Base-by-base conservation (phyloP, 257 asterid genomes). In the Linderniella brevidens region DNA sequence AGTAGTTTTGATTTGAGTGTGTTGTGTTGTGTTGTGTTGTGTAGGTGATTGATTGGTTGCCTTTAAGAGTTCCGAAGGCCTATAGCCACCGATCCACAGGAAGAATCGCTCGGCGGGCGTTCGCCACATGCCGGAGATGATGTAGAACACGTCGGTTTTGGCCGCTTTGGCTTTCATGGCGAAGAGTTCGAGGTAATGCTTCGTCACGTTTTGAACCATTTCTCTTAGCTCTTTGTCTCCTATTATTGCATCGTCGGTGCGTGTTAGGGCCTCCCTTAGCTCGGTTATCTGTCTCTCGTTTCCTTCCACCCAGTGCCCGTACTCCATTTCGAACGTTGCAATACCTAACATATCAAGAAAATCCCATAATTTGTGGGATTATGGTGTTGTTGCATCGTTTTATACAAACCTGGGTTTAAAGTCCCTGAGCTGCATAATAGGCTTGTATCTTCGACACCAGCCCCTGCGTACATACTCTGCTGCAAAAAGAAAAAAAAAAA, bases 51-150 rank as follows among this genome's bases (percentile, higher is more conserved):
- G 4, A 3, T 8, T 14, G 12, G 29, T 70, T 52, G 83, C 97
- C 94, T 76, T 77, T 47, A 88, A 70, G 61, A 84, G 80, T 42
- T 80, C 92, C 0, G 98, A 80, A 20, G 95, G 98, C 8, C 94
- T 78, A 52, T 84, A 81, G 8, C 94, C 98, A 13, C 92, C 98
- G 1, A 88, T 88, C 97, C 97, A 83, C 52, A 78, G 66, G 78
- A 80, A 88, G 41, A 88, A 80, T 6, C 93, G 88, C 45, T 84
- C 98, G 12, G 82, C 93, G 8, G 93, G 55, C 9, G 98, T 80
- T 37, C 66, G 84, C 98, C 95, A 84, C 72, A 68, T 67, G 37
- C 98, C 98, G 3, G 84, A 74, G 72, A 88, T 73, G 16, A 84
- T 65, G 56, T 78, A 84, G 66, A 81, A 79, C 13, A 81, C 95